A percentile compares a stretch with the other conserved stretches of the same genome.
Evolutionary conservation across 2,329 filamentous ascomycete genomes (phyloP).

Genomic region (Fusarium buxicola): DNA sequence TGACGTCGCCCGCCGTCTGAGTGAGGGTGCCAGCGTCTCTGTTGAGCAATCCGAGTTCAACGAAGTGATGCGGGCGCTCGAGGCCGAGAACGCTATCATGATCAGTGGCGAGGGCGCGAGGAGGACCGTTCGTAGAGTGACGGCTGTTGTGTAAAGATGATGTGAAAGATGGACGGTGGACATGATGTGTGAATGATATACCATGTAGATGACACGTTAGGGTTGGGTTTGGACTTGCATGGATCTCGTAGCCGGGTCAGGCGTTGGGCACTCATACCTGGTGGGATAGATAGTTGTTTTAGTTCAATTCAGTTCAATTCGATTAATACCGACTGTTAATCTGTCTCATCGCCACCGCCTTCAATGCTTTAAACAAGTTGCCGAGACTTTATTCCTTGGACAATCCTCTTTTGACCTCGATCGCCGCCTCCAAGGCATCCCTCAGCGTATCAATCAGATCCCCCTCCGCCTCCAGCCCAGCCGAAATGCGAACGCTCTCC

Average conservation of each 20-base stretch:
- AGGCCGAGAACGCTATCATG: conserved; percentile 86
- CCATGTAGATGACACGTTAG: conserved; percentile 34
- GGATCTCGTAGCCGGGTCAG: conserved; percentile 34
- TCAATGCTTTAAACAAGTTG: no score
- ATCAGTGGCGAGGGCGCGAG: conserved; percentile 86
- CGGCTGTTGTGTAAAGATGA: conserved; percentile 42
- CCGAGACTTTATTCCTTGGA: not conserved
- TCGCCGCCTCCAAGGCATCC: conserved; percentile 49
- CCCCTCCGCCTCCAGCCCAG: conserved; percentile 58
- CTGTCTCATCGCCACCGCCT: no score
- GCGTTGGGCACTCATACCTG: conserved; percentile 40
- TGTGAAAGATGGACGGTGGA: conserved; percentile 4
- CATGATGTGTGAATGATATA: conserved; percentile 43
- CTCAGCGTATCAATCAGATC: conserved; percentile 55
- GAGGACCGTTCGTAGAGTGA: conserved; percentile 83
- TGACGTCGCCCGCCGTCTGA: conserved; percentile 80
- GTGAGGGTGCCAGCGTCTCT: conserved; percentile 75
- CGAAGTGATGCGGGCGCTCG: conserved; percentile 81
- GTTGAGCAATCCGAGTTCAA: conserved; percentile 85
- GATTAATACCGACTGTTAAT: conserved; percentile 21
- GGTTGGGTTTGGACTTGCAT: conserved; percentile 19
- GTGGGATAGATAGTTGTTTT: conserved; percentile 32
- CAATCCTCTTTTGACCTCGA: conserved; percentile 21
- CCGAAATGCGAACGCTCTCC: conserved; percentile 59
- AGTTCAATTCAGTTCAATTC: conserved; percentile 7